A percentile compares a stretch with the other conserved stretches of the same genome.
These are phyloP conservation scores for Phyllostachys edulis DNA, from an alignment of 176 grass and related monocot genomes.

Conservation along the genomic window DNA sequence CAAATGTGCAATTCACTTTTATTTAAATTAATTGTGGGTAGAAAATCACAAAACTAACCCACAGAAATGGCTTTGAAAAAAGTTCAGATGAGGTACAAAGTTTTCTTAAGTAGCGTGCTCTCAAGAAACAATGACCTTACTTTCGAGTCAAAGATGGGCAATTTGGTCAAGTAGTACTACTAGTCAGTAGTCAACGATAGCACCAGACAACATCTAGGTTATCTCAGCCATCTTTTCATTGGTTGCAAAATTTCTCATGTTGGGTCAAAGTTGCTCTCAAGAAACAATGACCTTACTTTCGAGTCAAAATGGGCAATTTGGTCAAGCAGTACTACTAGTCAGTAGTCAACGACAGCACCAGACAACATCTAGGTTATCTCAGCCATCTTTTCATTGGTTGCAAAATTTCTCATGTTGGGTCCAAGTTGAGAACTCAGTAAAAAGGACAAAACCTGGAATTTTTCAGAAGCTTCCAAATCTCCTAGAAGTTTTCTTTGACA, in stretches of 20 bases:
- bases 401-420: neutral
- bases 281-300: neutral
- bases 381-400: neutral
- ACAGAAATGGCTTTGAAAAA: neutral
- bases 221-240: neutral
- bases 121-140: neutral
- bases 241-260: neutral
- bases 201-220: too few relatives aligned
- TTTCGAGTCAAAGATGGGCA: neutral
- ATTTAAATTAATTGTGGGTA: too few relatives aligned
- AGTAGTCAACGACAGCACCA: neutral
- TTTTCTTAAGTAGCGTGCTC: neutral
- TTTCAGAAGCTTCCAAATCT: neutral
- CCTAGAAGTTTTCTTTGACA: neutral
- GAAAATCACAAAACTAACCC: neutral
- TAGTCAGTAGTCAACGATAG: neutral
- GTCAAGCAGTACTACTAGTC: neutral
- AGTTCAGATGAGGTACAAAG: neutral
- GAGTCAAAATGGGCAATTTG: neutral
- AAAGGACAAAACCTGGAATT: neutral
- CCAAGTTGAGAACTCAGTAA: neutral
- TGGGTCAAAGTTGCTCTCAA: neutral
- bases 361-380: neutral
- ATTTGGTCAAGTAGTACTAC: neutral
- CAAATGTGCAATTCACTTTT: too few relatives aligned